phyloP scores from a whole-genome alignment of 1,284 basidiomycete species.

The Tylopilus sp. region DNA sequence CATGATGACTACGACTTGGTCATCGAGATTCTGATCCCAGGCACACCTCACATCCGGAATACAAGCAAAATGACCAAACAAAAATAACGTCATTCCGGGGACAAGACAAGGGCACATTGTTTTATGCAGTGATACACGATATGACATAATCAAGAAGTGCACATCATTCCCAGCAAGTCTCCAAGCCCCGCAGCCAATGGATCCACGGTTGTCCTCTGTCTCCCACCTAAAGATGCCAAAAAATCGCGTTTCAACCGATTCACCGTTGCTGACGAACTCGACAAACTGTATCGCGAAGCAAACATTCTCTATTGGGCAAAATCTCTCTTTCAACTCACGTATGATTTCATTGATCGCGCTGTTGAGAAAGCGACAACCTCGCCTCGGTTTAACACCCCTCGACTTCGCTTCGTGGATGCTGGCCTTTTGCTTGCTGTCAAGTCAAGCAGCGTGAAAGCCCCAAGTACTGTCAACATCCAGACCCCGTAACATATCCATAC shows the following conservation, averaged over 20 bases:
- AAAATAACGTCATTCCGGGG: no score
- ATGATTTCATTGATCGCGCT: background rate
- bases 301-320: constrained; percentile 5
- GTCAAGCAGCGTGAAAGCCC: background rate
- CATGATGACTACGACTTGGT: no score
- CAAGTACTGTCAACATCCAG: background rate
- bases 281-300: background rate
- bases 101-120: no score
- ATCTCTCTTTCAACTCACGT: background rate
- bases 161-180: no score
- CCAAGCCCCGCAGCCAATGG: no score
- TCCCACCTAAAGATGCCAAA: no score
- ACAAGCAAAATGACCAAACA: no score
- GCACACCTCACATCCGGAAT: no score
- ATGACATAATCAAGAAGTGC: no score
- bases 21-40: no score
- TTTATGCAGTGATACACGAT: no score
- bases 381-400: background rate
- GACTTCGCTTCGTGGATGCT: background rate
- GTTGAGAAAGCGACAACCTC: background rate
- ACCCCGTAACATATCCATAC: constrained; percentile 86
- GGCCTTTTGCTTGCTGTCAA: background rate
- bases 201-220: no score
- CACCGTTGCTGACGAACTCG: background rate
- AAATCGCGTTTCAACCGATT: background rate